These are phyloP conservation scores for Starmerella floricola DNA, from an alignment of 805 yeast species.

Conservation along the genomic window DNA sequence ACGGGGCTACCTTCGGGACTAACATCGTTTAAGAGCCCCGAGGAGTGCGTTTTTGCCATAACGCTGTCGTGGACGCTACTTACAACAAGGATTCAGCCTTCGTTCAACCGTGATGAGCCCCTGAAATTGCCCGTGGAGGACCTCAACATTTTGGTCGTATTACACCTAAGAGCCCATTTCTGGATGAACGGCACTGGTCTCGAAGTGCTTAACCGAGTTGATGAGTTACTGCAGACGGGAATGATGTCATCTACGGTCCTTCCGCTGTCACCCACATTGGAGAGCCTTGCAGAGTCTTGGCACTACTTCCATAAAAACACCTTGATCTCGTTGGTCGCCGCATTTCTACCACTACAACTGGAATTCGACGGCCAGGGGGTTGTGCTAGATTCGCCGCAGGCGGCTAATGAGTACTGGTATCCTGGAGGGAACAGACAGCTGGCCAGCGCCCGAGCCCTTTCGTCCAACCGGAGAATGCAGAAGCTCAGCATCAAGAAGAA, in stretches of 20 bases:
- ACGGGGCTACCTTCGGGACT: slow-evolving; percentile 22
- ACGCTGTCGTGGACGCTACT: slow-evolving; percentile 43
- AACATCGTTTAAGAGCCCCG: slow-evolving; percentile 26
- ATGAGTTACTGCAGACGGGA: slow-evolving; percentile 36
- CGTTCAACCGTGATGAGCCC: slow-evolving; percentile 37
- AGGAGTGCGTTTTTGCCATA: slow-evolving; percentile 30
- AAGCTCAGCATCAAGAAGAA: slow-evolving; percentile 22
- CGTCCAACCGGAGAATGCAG: slow-evolving; percentile 13
- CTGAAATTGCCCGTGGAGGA: slow-evolving; percentile 47
- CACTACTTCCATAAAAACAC: slow-evolving; percentile 42
- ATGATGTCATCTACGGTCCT: slow-evolving; percentile 26
- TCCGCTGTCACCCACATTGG: slow-evolving; percentile 20
- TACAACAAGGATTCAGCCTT: slow-evolving; percentile 33
- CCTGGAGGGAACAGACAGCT: slow-evolving; percentile 19
- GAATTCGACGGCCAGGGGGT: slow-evolving; percentile 38
- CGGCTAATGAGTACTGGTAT: slow-evolving; percentile 31
- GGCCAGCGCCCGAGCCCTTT: neutral
- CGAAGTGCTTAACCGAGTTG: slow-evolving; percentile 35
- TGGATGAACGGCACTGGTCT: slow-evolving; percentile 31
- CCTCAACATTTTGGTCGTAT: slow-evolving; percentile 37
- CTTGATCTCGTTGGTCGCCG: slow-evolving; percentile 47
- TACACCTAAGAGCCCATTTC: slow-evolving; percentile 32
- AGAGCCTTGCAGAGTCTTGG: slow-evolving; percentile 39
- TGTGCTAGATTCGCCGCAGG: slow-evolving; percentile 28
- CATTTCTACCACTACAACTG: slow-evolving; percentile 46